These are phyloP conservation scores for Lactarius sanguifluus DNA, from an alignment of 768 basidiomycete genomes.

Conservation along the genomic window DNA sequence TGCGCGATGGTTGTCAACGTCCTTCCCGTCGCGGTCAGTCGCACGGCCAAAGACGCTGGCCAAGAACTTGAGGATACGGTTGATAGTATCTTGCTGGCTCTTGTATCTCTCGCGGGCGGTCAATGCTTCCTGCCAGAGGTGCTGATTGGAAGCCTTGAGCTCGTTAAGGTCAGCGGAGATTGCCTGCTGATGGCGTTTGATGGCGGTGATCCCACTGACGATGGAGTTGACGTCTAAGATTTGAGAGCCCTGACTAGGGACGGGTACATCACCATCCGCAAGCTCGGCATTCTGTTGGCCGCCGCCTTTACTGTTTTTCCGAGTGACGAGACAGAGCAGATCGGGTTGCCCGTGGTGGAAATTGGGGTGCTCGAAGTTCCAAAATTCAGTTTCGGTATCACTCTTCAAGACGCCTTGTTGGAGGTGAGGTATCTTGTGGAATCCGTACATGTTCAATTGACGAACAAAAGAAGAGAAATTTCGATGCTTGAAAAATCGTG, in stretches of 20 bases:
- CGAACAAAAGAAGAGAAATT: slow-evolving; percentile 93
- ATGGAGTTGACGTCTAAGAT: slow-evolving; percentile 76
- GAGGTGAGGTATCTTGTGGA: slow-evolving; percentile 93
- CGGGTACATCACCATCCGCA: slow-evolving; percentile 22
- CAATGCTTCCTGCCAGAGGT: slow-evolving; percentile 91
- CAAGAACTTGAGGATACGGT: slow-evolving; percentile 91
- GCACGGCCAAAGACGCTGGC: slow-evolving; percentile 82
- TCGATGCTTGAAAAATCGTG: slow-evolving; percentile 96
- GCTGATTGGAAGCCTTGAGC: slow-evolving; percentile 81
- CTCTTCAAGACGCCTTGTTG: slow-evolving; percentile 90
- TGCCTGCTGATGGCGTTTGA: slow-evolving; percentile 90
- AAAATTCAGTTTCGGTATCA: slow-evolving; percentile 77
- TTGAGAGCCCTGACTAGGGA: slow-evolving; percentile 44
- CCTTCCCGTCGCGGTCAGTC: slow-evolving; percentile 40
- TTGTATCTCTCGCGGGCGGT: slow-evolving; percentile 76
- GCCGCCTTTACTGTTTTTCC: slow-evolving; percentile 54
- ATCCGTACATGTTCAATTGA: slow-evolving; percentile 95
- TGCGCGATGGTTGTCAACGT: slow-evolving; percentile 36
- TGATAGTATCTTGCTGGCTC: slow-evolving; percentile 95
- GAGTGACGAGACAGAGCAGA: slow-evolving; percentile 80
- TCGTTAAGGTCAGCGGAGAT: slow-evolving; percentile 88
- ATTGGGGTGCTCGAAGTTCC: slow-evolving; percentile 90
- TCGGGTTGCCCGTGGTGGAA: slow-evolving; percentile 90
- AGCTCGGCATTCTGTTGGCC: slow-evolving; percentile 21
- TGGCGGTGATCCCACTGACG: slow-evolving; percentile 76